Conservation (phyloP, 1,284 basidiomycete species). For the Boletus subluridellus region DNA sequence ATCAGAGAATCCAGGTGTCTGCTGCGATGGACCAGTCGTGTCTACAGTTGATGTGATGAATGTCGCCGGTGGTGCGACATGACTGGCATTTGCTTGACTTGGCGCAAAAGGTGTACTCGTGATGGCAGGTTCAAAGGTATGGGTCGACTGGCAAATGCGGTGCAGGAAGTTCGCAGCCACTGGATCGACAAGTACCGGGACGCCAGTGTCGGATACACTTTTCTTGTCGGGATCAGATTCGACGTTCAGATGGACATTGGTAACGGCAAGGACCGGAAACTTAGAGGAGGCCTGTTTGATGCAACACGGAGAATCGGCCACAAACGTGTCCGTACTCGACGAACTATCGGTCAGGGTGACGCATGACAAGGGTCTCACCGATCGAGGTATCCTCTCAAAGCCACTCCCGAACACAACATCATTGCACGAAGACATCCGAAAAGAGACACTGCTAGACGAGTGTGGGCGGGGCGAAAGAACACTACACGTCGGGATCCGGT, state of each 20-base stretch:
- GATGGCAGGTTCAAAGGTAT: conserved; percentile 17
- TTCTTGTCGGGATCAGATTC: background rate
- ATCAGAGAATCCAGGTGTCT: background rate
- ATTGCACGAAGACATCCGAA: conserved; percentile 6
- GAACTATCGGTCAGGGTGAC: conserved; percentile 12
- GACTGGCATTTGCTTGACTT: background rate
- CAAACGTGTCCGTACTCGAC: conserved; percentile 25
- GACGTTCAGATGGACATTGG: background rate
- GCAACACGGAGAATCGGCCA: conserved; percentile 23
- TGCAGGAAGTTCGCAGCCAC: background rate
- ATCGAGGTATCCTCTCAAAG: conserved; percentile 1
- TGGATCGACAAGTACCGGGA: background rate
- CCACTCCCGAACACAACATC: background rate
- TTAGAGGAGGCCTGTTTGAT: conserved; percentile 10
- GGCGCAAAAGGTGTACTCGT: conserved; percentile 20
- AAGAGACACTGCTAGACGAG: conserved; percentile 8
- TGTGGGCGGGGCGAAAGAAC: background rate
- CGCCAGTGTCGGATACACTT: background rate
- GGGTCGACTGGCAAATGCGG: background rate
- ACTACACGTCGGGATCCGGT: background rate
- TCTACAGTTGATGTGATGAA: background rate
- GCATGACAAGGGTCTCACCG: conserved; percentile 9
- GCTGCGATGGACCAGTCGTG: background rate
- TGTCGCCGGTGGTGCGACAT: background rate
- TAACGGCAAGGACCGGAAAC: conserved; percentile 1